Evolutionary conservation across 345 rosid genomes (phyloP).

Genomic region (Hibiscus trionum): DNA sequence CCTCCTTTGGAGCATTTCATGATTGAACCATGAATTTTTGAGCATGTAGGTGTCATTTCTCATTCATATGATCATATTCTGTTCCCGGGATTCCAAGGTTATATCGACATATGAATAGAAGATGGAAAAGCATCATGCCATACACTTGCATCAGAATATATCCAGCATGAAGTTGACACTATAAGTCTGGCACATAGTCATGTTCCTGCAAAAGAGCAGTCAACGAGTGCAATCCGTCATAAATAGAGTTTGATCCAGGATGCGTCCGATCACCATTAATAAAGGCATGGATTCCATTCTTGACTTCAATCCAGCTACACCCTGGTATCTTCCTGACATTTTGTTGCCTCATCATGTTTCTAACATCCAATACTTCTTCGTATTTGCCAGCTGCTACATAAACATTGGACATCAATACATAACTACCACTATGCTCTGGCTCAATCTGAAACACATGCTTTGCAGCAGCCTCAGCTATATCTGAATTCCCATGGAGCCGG

Average conservation of each 20-base stretch:
- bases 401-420: slow-evolving; percentile 43
- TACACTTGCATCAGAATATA: too few species aligned
- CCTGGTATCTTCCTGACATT: slow-evolving; percentile 45
- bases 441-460: slow-evolving; percentile 29
- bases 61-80: too few species aligned
- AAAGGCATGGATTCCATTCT: slow-evolving; percentile 26
- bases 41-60: too few species aligned
- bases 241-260: slow-evolving; percentile 26
- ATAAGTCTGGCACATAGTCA: slow-evolving; percentile 13
- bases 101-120: too few species aligned
- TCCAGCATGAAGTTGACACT: neutral
- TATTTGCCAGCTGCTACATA: slow-evolving; percentile 33
- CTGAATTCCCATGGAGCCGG: slow-evolving; percentile 33
- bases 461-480: slow-evolving; percentile 31
- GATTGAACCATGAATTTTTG: too few species aligned
- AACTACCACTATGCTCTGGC: slow-evolving; percentile 39
- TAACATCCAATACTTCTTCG: slow-evolving; percentile 35
- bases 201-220: slow-evolving; percentile 25
- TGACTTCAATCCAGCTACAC: slow-evolving; percentile 42
- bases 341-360: slow-evolving; percentile 36
- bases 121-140: too few species aligned
- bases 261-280: slow-evolving; percentile 29
- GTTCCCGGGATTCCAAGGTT: too few species aligned
- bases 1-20: too few species aligned
- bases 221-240: slow-evolving; percentile 24